Base-by-base conservation (phyloP, 768 basidiomycete species). In the Erythrobasidium yunnanense region DNA sequence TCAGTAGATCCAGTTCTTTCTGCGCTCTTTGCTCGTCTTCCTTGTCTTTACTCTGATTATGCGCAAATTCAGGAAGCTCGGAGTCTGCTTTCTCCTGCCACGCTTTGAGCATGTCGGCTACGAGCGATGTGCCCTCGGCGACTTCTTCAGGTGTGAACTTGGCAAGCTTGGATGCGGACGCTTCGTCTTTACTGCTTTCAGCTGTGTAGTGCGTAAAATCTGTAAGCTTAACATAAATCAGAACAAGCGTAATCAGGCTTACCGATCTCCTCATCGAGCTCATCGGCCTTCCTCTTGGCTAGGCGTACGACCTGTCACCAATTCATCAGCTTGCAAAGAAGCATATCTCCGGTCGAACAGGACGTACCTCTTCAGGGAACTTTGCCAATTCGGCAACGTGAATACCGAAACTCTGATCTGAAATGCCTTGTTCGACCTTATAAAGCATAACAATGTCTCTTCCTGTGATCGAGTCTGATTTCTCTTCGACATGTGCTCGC, bases 371-470 rank as follows among this genome's bases (percentile, higher is more conserved):
- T 67, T 92, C 88, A 0, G 95, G 95, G 77, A 99, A 99, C 76
- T 96, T 92, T 2, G 93, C 93, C n/a, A 97, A 79, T 74, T 90
- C 82, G 0, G 95, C 95, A 17, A 99, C 95, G 71, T 97, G 91
- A 29, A 99, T 97, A 76, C 93, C 95, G 73, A 96, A 97, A 74
- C 90, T 93, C 76, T 96, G 93, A 74, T 97, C 93, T 49, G 88
- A 90, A 22, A 95, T 47, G 56, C 92, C 93, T 22, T 87, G 87
- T 62, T 83, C 81, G 25, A 85, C 83, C 69, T 85, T 83, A 73
- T 87, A 87, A 30, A 86, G 78, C 60, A 88, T 77, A 0, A 87
- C 88, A 54, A 97, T 96, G 69, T 93, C 89, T 47, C 84, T 77
- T 0, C 74, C 74, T 0, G 71, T 74, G 7, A 74, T 69, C 18